Percentiles rank a stretch among this genome's conserved stretches.
Conservation (phyloP, 257 asterid species). For the Solanum corneliomulleri region DNA sequence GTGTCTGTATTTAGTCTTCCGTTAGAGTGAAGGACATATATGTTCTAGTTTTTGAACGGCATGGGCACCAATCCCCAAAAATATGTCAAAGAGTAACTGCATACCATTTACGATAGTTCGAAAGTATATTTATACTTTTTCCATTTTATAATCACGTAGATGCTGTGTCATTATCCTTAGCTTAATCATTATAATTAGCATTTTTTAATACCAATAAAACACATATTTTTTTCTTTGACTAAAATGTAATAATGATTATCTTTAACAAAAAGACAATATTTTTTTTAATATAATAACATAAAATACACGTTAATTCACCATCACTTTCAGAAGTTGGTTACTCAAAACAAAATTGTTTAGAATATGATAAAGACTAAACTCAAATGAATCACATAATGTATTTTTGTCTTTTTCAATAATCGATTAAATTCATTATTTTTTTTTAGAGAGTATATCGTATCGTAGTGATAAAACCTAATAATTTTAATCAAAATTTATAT, state of each 20-base stretch:
- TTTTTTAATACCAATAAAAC: not conserved
- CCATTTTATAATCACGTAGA: not conserved
- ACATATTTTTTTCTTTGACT: not conserved
- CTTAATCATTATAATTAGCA: not conserved
- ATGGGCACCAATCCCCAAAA: fast-evolving
- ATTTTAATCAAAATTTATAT: not conserved
- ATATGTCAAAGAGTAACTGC: no score
- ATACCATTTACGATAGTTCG: no score
- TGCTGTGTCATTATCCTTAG: not conserved
- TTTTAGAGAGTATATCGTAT: not conserved
- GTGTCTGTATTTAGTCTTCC: no score
- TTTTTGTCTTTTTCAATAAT: not conserved
- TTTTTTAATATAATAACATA: not conserved
- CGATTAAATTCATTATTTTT: not conserved
- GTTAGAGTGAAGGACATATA: no score
- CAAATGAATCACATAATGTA: not conserved
- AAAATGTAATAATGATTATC: not conserved
- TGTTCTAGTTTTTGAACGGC: no score
- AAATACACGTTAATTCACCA: not conserved
- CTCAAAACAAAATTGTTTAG: not conserved
- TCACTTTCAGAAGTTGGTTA: not conserved
- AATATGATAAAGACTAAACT: not conserved
- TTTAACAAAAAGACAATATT: not conserved
- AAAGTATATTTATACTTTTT: no score
- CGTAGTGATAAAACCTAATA: not conserved